phyloP scores from a whole-genome alignment of 2,329 filamentous ascomycete species.

The Didymella exigua region DNA sequence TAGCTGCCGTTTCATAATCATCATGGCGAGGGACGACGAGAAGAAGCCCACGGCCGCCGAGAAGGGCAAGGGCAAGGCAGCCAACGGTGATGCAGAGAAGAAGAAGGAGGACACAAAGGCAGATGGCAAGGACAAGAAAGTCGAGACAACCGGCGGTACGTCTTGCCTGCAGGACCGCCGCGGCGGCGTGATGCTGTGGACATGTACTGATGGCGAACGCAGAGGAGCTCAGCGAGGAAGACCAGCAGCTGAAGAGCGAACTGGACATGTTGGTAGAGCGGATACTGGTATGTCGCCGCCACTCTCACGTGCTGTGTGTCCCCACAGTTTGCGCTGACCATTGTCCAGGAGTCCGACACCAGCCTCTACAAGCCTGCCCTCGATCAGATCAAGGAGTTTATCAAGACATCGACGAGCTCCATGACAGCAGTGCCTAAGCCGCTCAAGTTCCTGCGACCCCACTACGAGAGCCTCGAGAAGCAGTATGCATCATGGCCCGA shows the following conservation, averaged over 20 bases:
- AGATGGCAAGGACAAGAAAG: conserved; percentile 79
- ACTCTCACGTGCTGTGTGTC: conserved; percentile 9
- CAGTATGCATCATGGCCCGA: conserved; percentile 88
- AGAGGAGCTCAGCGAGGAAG: conserved; percentile 96
- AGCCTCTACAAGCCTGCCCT: conserved; percentile 90
- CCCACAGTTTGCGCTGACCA: conserved; percentile 30
- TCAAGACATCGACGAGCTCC: conserved; percentile 98
- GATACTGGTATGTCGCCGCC: conserved; percentile 68
- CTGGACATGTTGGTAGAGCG: conserved; percentile 98
- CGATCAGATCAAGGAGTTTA: conserved; percentile 96
- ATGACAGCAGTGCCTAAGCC: conserved; percentile 99
- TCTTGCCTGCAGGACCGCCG: conserved; percentile 29
- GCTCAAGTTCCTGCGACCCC: conserved; percentile 94
- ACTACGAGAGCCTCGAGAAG: conserved; percentile 88
- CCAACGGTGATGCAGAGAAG: conserved; percentile 67
- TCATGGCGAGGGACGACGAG: conserved; percentile 90
- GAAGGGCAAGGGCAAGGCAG: conserved; percentile 96
- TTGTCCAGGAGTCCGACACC: conserved; percentile 75
- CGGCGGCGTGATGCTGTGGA: conserved; percentile 5
- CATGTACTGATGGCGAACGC: conserved; percentile 48
- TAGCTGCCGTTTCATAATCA: conserved; percentile 54
- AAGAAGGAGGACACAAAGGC: conserved; percentile 65
- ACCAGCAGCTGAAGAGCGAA: conserved; percentile 97
- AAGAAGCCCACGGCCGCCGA: conserved; percentile 79
- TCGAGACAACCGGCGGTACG: conserved; percentile 62